A percentile compares a stretch with the other conserved stretches of the same genome.
Evolutionary conservation across 1,284 basidiomycete species (phyloP).

Genomic region (Melampsora americana): DNA sequence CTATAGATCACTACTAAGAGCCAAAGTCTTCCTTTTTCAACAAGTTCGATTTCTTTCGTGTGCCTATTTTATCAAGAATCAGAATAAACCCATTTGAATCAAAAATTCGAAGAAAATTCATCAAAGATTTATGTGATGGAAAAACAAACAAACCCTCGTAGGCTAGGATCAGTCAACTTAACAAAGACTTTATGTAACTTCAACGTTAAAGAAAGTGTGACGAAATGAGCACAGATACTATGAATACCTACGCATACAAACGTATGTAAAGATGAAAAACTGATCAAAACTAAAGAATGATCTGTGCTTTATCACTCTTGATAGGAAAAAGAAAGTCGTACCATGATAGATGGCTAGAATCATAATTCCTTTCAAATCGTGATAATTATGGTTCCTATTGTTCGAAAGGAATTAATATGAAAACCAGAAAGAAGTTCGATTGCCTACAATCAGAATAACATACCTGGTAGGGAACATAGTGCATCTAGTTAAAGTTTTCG

Average conservation of each 20-base stretch:
- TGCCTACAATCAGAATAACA: not conserved
- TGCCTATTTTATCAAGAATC: no score
- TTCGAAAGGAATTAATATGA: not conserved
- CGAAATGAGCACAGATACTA: constrained; percentile 32
- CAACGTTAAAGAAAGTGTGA: constrained; percentile 16
- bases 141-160: not conserved
- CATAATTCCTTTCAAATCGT: constrained; percentile 29
- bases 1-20: constrained; percentile 29
- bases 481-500: not conserved
- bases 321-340: not conserved
- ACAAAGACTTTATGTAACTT: constrained; percentile 36
- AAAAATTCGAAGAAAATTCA: no score
- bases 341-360: constrained; percentile 25
- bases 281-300: no score
- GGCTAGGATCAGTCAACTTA: constrained; percentile 20
- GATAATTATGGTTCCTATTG: constrained; percentile 20
- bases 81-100: no score
- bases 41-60: constrained; percentile 14
- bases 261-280: no score
- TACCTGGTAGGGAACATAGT: constrained; percentile 22
- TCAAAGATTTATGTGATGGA: no score
- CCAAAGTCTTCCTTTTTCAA: constrained; percentile 23
- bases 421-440: not conserved
- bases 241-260: constrained; percentile 18
- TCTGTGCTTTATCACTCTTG: not conserved